Conservation (phyloP, 345 rosid genomes). For the Noccaea caerulescens region DNA sequence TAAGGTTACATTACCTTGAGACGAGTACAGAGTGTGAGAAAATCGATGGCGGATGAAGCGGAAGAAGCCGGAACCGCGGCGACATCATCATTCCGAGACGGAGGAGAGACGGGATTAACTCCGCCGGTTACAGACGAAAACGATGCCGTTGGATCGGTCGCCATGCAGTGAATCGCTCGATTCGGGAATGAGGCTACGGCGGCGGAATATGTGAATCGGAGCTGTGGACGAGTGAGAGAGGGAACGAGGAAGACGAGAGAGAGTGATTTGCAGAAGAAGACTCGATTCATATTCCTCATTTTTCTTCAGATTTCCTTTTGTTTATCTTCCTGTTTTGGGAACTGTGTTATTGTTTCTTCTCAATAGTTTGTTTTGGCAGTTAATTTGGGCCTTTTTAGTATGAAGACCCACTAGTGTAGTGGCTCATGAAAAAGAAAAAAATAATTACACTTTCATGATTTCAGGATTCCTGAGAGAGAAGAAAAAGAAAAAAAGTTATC, state of each 20-base stretch:
- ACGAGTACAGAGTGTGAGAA: conserved; percentile 87
- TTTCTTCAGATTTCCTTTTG: neutral
- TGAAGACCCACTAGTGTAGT: conserved; percentile 16
- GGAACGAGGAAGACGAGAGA: conserved; percentile 51
- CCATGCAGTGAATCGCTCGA: conserved; percentile 51
- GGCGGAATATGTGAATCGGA: conserved; percentile 46
- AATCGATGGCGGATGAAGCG: conserved; percentile 76
- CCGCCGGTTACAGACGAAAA: conserved; percentile 43
- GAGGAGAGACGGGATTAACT: conserved; percentile 36
- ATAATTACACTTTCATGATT: neutral
- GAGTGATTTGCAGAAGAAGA: conserved; percentile 53
- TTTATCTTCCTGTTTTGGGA: conserved; percentile 18
- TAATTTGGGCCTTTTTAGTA: conserved; percentile 44
- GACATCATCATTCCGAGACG: conserved; percentile 24
- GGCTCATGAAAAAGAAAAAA: neutral
- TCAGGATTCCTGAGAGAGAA: too few relatives aligned
- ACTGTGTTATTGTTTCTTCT: conserved; percentile 8
- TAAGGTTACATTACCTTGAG: conserved; percentile 63
- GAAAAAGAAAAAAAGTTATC: too few relatives aligned
- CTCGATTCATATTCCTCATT: conserved; percentile 58
- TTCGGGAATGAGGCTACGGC: conserved; percentile 37
- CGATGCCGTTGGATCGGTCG: conserved; percentile 46
- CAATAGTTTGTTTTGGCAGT: neutral
- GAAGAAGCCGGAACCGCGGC: conserved; percentile 44
- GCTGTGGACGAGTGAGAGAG: conserved; percentile 48